Evolutionary conservation across 768 basidiomycete species (phyloP).

Genomic region (Boletales sp.): DNA sequence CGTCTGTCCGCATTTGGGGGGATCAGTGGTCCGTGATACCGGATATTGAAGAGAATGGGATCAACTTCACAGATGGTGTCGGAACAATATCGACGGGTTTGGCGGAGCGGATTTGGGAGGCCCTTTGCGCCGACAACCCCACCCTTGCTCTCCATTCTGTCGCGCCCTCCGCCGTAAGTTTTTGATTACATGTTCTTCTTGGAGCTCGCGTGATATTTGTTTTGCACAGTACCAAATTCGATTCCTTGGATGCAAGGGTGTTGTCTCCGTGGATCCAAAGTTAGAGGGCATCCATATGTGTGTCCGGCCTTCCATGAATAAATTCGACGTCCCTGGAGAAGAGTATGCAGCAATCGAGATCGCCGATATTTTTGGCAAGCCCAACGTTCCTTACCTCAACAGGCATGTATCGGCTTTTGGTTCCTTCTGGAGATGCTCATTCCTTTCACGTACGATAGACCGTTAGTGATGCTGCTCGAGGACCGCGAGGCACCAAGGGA

Average conservation of each 20-base stretch:
- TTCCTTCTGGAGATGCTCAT: not conserved
- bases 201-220: not conserved
- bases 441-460: constrained; percentile 36
- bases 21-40: constrained; percentile 61
- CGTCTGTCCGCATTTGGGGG: constrained; percentile 54
- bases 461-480: constrained; percentile 76
- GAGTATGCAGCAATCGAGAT: constrained; percentile 68
- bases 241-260: constrained; percentile 80
- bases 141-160: constrained; percentile 32
- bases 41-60: constrained; percentile 46
- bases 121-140: constrained; percentile 44
- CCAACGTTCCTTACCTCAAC: constrained; percentile 67
- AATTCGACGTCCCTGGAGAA: constrained; percentile 55
- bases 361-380: constrained; percentile 56
- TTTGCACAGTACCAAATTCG: constrained; percentile 69
- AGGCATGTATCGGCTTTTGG: constrained; percentile 48
- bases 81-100: constrained; percentile 71
- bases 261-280: constrained; percentile 64
- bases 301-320: constrained; percentile 69
- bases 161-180: constrained; percentile 62
- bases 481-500: constrained; percentile 61
- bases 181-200: not conserved
- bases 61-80: constrained; percentile 73
- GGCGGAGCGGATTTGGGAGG: constrained; percentile 56
- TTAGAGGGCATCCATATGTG: constrained; percentile 60